Base-by-base conservation (phyloP, 305 asterid genomes). In the Andrographis paniculata region DNA sequence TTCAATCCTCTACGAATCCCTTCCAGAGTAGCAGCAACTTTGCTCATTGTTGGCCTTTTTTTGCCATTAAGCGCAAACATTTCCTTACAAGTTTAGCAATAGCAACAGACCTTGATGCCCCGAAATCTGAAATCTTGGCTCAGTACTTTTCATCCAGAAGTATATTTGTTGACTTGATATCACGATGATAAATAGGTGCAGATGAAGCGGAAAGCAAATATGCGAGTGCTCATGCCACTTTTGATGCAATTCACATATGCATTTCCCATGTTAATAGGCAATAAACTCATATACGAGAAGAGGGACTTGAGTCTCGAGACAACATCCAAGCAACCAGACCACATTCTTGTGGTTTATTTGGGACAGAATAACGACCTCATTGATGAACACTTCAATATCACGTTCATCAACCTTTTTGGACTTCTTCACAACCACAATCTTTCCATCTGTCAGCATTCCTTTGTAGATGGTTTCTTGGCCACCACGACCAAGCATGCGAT, bases 121-220 rank as follows among this genome's bases (percentile, higher is more conserved):
- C 68, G 20, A 66, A 66, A 45, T 66, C 72, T 3, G 72, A 31
- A 22, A 66, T 18, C 28, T 43, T 66, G 5, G 61, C 72, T 2
- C 33, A 21, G 15, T 60, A 66, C n/a, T n/a, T n/a, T n/a, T n/a
- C n/a, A n/a, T n/a, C n/a, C n/a, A n/a, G n/a, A n/a, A n/a, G n/a
- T n/a, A 66, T 55, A 60, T 66, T 66, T 4, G 72, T 66, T 2
- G 67, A 66, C 61, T 67, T 67, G 35, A 67, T 45, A 18, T 67
- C 68, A 6, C 68, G 47, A 13, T 61, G 68, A 31, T 52, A 68
- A 15, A 63, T 59, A 6, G 70, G 74, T 8, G 48, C 16, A 9
- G 70, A 68, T n/a, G 70, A 59, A 17, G 64, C 53, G 4, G 70
- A 68, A 54, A 53, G 74, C 60, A 68, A 31, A 33, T 68, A 68